phyloP scores from a whole-genome alignment of 768 basidiomycete genomes.

The Lactarius akahatsu region DNA sequence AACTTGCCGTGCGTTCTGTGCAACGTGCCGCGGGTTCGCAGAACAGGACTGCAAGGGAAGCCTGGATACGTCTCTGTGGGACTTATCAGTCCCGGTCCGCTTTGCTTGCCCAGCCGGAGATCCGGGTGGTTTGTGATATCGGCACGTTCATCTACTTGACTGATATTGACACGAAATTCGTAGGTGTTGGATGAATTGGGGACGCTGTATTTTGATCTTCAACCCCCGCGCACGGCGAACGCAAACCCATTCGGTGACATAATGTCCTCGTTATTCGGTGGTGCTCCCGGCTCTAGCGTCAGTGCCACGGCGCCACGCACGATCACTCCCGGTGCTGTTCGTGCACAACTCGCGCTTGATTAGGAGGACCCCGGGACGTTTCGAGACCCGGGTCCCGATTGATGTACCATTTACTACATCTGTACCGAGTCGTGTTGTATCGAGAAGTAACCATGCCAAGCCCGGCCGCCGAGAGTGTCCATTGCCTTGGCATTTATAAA shows the following conservation, averaged over 20 bases:
- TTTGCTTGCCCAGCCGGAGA: conserved; percentile 56
- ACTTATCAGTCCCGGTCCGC: conserved; percentile 78
- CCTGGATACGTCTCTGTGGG: conserved; percentile 81
- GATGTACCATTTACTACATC: not conserved
- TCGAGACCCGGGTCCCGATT: not conserved
- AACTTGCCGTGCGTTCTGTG: conserved; percentile 84
- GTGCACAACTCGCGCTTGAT: conserved; percentile 17
- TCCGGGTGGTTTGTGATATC: conserved; percentile 39
- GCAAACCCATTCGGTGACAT: conserved; percentile 87
- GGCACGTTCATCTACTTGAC: not conserved
- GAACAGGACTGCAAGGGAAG: conserved; percentile 72
- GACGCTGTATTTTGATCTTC: conserved; percentile 82
- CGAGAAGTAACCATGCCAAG: no score
- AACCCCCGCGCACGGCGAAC: conserved; percentile 66
- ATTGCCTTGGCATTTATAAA: not conserved
- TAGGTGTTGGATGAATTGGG: conserved; percentile 71
- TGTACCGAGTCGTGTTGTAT: not conserved
- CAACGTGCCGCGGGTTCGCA: conserved; percentile 82
- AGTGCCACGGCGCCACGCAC: conserved; percentile 11
- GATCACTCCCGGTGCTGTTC: conserved; percentile 6
- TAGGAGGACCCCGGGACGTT: not conserved
- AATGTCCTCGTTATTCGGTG: conserved; percentile 86
- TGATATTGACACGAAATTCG: not conserved
- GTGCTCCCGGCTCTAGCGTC: conserved; percentile 37
- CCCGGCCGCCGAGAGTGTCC: no score